These are phyloP conservation scores for Blastocystis sp. DNA, from an alignment of 352 stramenopile genomes.

Conservation along the genomic window DNA sequence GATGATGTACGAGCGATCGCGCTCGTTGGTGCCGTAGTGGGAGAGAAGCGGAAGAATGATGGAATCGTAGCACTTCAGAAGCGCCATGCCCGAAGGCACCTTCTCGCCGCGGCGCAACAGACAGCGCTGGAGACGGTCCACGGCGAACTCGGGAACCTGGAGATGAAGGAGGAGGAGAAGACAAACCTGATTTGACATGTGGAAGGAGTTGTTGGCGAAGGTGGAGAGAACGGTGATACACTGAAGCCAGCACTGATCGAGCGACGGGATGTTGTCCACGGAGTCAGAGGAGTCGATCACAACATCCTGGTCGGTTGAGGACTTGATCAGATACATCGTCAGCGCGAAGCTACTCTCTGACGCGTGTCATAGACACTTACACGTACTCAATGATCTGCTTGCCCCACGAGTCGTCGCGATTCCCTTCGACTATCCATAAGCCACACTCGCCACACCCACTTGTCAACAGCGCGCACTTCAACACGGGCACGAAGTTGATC, in stretches of 20 bases:
- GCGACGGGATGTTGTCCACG: conserved; percentile 54
- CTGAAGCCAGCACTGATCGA: conserved; percentile 68
- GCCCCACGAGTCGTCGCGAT: conserved; percentile 26
- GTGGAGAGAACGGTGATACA: conserved; percentile 37
- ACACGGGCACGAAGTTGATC: conserved; percentile 52
- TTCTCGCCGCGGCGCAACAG: conserved; percentile 28
- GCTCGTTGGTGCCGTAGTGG: conserved; percentile 21
- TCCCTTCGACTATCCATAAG: background rate
- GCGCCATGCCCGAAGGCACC: conserved; percentile 28
- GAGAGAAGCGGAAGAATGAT: conserved; percentile 20
- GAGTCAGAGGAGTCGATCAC: too few species aligned
- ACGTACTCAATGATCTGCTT: conserved; percentile 71
- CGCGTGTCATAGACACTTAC: background rate
- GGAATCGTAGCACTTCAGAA: conserved; percentile 59
- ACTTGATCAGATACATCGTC: conserved; percentile 28
- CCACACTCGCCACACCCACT: background rate
- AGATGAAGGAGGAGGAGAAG: background rate
- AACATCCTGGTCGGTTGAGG: background rate
- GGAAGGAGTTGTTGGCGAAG: conserved; percentile 37
- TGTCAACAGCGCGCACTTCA: conserved; percentile 55
- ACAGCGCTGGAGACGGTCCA: conserved; percentile 64
- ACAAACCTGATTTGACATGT: background rate
- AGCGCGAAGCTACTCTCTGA: conserved; percentile 23
- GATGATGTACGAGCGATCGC: conserved; percentile 59
- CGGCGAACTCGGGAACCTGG: conserved; percentile 22